Percentiles rank a stretch among this genome's conserved stretches.
phyloP scores from a whole-genome alignment of 768 basidiomycete genomes.

The Albatrellus ellisii region DNA sequence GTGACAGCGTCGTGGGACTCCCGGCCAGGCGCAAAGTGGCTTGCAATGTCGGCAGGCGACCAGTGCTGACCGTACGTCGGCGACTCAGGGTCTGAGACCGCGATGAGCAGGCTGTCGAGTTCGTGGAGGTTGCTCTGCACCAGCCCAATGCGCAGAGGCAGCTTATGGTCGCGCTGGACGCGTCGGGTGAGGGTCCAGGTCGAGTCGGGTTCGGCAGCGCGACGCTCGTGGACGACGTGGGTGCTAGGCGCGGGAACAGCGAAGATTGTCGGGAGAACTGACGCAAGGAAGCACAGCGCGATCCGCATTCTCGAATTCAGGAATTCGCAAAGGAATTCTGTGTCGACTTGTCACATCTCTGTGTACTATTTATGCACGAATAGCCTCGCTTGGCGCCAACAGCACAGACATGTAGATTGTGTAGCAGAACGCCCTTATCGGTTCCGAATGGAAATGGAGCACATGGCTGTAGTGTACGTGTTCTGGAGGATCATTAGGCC shows the following conservation, averaged over 20 bases:
- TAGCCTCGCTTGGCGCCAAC: no score
- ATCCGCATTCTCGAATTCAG: no score
- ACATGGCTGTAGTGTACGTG: no score
- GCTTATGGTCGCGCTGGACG: constrained; percentile 18
- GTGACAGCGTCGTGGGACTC: constrained; percentile 25
- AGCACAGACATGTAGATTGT: no score
- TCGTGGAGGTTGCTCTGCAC: constrained; percentile 27
- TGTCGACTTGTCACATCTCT: no score
- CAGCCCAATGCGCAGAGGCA: constrained; percentile 35
- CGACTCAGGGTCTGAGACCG: constrained; percentile 31
- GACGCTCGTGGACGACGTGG: constrained; percentile 27
- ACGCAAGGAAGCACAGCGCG: no score
- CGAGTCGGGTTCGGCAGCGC: constrained; percentile 18
- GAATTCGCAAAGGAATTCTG: no score
- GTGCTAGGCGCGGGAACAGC: constrained; percentile 10
- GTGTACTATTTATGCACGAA: no score
- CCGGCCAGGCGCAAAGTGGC: constrained; percentile 28
- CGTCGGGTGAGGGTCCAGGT: constrained; percentile 22
- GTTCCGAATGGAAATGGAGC: no score
- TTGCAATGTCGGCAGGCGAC: constrained; percentile 25
- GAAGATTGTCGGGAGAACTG: constrained; percentile 13
- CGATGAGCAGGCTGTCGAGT: constrained; percentile 28
- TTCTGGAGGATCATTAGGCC: no score
- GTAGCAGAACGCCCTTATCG: no score
- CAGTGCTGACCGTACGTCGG: constrained; percentile 34